These are phyloP conservation scores for Yamadazyma akitaensis DNA, from an alignment of 805 yeast genomes.

Conservation along the genomic window DNA sequence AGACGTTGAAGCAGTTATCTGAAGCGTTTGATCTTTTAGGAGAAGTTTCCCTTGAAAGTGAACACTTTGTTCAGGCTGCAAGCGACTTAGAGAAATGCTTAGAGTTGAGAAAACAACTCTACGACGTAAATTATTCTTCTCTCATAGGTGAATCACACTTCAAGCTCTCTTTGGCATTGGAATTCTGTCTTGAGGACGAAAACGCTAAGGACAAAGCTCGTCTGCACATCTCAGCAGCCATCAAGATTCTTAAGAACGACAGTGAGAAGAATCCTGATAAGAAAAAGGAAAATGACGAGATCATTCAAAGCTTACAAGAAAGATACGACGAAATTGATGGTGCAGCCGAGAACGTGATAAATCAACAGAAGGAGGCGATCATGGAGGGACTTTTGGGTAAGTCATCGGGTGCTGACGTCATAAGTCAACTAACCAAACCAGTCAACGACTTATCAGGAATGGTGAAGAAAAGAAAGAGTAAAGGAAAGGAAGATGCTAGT, in stretches of 20 bases:
- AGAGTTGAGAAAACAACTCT: slow-evolving; percentile 50
- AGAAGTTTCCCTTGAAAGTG: slow-evolving; percentile 86
- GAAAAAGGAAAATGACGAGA: slow-evolving; percentile 42
- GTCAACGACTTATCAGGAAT: slow-evolving; percentile 63
- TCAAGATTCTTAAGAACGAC: slow-evolving; percentile 40
- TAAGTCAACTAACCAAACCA: slow-evolving; percentile 9
- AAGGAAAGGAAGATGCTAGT: slow-evolving; percentile 7
- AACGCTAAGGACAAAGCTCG: slow-evolving; percentile 48
- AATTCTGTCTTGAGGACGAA: slow-evolving; percentile 58
- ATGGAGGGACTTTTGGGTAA: slow-evolving; percentile 56
- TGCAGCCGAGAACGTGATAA: slow-evolving; percentile 48
- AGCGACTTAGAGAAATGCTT: slow-evolving; percentile 62
- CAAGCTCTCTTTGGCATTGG: slow-evolving; percentile 75
- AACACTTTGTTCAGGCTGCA: slow-evolving; percentile 77
- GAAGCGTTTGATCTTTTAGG: slow-evolving; percentile 80
- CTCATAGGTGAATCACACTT: slow-evolving; percentile 76
- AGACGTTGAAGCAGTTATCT: slow-evolving; percentile 52
- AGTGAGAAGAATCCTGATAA: slow-evolving; percentile 32
- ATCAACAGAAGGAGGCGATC: slow-evolving; percentile 50
- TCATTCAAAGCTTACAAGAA: slow-evolving; percentile 54
- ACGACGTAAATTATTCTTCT: slow-evolving; percentile 46
- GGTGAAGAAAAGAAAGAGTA: slow-evolving; percentile 53
- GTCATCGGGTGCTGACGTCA: slow-evolving; percentile 16
- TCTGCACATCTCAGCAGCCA: slow-evolving; percentile 53
- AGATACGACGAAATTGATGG: slow-evolving; percentile 53